A percentile compares a stretch with the other conserved stretches of the same genome.
Conservation (phyloP, 2,329 filamentous ascomycete genomes). For the Didymella glomerata region DNA sequence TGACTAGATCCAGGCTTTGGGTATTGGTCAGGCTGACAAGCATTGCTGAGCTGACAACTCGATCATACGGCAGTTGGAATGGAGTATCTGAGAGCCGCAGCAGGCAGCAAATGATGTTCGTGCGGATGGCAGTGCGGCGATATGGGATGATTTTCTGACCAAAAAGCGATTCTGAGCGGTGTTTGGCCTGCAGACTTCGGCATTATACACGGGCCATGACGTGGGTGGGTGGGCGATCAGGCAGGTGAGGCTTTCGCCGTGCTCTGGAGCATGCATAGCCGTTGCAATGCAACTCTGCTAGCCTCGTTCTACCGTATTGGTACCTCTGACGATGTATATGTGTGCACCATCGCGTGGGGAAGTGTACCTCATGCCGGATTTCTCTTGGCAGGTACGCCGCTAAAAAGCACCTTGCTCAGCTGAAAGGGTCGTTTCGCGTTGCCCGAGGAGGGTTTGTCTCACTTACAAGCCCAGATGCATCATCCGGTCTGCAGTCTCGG, state of each 20-base stretch:
- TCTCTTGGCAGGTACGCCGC: slow-evolving; percentile 20
- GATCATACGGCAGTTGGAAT: background rate
- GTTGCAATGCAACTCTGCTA: slow-evolving; percentile 5
- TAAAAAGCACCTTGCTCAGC: background rate
- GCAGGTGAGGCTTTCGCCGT: slow-evolving; percentile 5
- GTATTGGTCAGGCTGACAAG: background rate
- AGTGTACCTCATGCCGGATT: background rate
- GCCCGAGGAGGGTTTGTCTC: background rate
- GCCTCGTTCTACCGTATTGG: background rate
- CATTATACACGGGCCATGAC: background rate
- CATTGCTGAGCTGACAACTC: background rate
- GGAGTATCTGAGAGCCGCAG: background rate
- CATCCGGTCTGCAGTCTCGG: background rate
- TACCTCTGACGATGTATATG: background rate
- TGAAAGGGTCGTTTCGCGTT: slow-evolving; percentile 14
- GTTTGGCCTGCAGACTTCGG: background rate
- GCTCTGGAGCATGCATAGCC: slow-evolving; percentile 8
- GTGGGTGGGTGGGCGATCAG: background rate
- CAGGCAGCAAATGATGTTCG: background rate
- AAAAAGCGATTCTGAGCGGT: background rate
- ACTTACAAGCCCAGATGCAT: background rate
- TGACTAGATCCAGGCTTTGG: background rate
- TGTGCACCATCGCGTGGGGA: background rate
- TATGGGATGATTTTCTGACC: background rate
- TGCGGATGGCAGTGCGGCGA: background rate